Evolutionary conservation across 768 basidiomycete genomes (phyloP).

Genomic region (Daedaleopsis sinensis): DNA sequence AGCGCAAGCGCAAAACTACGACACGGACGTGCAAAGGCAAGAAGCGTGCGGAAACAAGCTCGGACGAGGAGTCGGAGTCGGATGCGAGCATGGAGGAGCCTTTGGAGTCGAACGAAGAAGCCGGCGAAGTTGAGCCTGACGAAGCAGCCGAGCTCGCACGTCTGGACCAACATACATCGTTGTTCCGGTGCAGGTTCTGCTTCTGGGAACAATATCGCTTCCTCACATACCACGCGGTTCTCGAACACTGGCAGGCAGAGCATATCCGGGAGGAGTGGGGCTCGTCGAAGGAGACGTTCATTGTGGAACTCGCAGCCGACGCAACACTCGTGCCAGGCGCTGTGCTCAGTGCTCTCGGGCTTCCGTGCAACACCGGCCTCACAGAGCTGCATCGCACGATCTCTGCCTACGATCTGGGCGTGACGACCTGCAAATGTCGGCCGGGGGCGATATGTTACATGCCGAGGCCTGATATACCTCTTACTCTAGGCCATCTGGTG

Average conservation of each 20-base stretch:
- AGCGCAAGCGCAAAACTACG: not conserved
- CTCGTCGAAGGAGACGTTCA: too few species aligned
- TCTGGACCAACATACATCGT: not conserved
- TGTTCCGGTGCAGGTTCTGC: not conserved
- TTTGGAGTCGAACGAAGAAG: not conserved
- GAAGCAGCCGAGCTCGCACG: not conserved
- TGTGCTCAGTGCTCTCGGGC: not conserved
- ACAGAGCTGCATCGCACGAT: too few species aligned
- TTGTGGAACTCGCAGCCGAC: too few species aligned
- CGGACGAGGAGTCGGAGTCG: not conserved
- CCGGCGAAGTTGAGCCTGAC: not conserved
- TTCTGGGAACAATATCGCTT: not conserved
- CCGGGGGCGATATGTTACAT: too few species aligned
- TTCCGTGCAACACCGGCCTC: not conserved
- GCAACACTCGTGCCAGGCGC: not conserved
- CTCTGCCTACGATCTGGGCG: too few species aligned
- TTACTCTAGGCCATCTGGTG: too few species aligned
- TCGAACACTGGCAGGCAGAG: not conserved
- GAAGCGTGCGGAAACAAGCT: not conserved
- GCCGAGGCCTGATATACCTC: too few species aligned
- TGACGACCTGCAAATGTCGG: too few species aligned
- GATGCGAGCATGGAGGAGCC: not conserved
- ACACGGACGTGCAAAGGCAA: not conserved
- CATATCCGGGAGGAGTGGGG: not conserved
- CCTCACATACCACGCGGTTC: not conserved